These are phyloP conservation scores for Gastrolobium villosum DNA, from an alignment of 306 rosid species.

Conservation along the genomic window DNA sequence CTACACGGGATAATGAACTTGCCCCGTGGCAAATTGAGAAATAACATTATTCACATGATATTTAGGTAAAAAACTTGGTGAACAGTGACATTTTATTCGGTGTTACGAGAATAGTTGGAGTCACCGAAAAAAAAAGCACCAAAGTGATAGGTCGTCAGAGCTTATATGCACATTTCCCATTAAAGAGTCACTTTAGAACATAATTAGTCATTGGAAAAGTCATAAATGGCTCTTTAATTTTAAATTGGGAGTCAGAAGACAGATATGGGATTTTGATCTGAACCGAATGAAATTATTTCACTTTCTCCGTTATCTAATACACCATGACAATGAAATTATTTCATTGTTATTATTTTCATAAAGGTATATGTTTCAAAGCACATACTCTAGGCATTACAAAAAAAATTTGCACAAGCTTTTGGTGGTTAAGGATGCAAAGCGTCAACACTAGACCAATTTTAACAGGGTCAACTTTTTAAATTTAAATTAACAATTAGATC, in stretches of 20 bases:
- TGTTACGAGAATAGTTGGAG: conserved; percentile 17
- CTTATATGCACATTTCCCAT: not conserved
- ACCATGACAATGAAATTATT: not conserved
- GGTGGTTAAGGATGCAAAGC: too few species aligned
- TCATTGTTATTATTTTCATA: not conserved
- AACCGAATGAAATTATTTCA: not conserved
- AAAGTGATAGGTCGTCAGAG: not conserved
- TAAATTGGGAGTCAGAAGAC: not conserved
- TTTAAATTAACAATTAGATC: too few species aligned
- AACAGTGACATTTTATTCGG: too few species aligned
- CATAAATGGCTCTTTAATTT: not conserved
- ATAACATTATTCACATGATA: too few species aligned
- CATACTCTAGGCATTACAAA: too few species aligned
- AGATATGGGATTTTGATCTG: not conserved
- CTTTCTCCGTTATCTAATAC: not conserved
- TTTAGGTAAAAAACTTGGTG: too few species aligned
- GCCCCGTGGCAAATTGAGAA: too few species aligned
- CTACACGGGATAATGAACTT: too few species aligned
- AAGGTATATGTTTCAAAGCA: too few species aligned
- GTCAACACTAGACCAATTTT: too few species aligned
- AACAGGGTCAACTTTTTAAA: too few species aligned
- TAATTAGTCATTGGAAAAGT: conserved; percentile 12
- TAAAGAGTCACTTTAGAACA: conserved; percentile 14
- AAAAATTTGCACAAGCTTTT: too few species aligned
- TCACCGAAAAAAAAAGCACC: not conserved